A percentile compares a stretch with the other conserved stretches of the same genome.
Conservation (phyloP, 176 grass and related monocot species). For the Raddia guianensis region DNA sequence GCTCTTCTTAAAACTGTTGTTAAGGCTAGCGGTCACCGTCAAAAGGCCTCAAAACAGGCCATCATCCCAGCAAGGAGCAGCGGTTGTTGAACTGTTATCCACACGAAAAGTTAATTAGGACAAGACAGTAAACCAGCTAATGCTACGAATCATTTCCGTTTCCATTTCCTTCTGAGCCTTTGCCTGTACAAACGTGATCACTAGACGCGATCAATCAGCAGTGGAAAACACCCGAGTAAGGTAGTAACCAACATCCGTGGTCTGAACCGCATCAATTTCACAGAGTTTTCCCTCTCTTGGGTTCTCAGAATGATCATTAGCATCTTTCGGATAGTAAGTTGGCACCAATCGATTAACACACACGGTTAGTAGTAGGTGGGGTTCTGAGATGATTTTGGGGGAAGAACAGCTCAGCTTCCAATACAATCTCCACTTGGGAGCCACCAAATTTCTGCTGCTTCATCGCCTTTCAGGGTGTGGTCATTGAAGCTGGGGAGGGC, state of each 20-base stretch:
- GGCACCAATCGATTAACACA: constrained; percentile 21
- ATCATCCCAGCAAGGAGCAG: constrained; percentile 17
- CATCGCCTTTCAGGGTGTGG: constrained; percentile 30
- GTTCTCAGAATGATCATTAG: background rate
- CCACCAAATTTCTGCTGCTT: constrained; percentile 39
- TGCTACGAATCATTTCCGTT: constrained; percentile 4
- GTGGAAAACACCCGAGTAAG: constrained; percentile 7
- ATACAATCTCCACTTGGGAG: constrained; percentile 29
- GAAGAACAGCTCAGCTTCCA: constrained; percentile 49
- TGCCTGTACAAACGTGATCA: constrained; percentile 24
- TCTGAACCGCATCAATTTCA: background rate
- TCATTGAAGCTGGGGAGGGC: constrained; percentile 14
- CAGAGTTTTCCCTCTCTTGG: background rate
- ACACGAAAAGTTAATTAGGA: constrained; percentile 13
- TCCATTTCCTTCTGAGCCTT: background rate
- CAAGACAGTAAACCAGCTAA: constrained; percentile 13
- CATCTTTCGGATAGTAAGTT: background rate
- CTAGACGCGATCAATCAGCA: constrained; percentile 13
- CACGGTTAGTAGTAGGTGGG: constrained; percentile 16
- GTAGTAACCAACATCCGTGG: constrained; percentile 14
- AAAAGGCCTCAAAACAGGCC: constrained; percentile 40
- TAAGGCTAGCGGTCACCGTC: background rate
- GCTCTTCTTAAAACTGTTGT: background rate
- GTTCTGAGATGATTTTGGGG: background rate
- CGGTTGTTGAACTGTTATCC: constrained; percentile 42